Evolutionary conservation across 2,329 filamentous ascomycete species (phyloP).

Genomic region (Colletotrichum ledebouriae): DNA sequence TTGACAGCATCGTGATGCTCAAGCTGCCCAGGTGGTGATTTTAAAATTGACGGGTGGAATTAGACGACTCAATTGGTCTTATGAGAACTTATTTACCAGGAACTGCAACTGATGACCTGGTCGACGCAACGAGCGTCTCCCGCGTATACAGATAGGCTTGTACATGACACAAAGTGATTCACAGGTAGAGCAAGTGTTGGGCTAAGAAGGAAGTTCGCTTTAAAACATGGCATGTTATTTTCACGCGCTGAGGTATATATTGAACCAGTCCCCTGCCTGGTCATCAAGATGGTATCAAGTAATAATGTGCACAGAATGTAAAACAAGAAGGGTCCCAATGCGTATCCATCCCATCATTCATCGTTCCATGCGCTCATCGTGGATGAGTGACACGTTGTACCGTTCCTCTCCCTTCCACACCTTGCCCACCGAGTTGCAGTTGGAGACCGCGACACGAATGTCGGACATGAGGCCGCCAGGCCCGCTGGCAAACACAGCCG

Average conservation of each 20-base stretch:
- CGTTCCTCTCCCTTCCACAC: slow-evolving; percentile 71
- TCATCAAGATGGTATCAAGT: neutral
- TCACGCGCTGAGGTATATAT: neutral
- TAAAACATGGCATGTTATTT: neutral
- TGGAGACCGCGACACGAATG: slow-evolving; percentile 66
- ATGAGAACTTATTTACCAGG: too few relatives aligned
- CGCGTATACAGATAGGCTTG: too few relatives aligned
- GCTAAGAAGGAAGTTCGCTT: neutral
- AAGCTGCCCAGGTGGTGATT: too few relatives aligned
- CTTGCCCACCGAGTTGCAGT: slow-evolving; percentile 63
- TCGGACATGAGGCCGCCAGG: slow-evolving; percentile 71
- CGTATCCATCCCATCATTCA: slow-evolving; percentile 42
- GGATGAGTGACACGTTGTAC: slow-evolving; percentile 68
- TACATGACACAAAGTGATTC: too few relatives aligned
- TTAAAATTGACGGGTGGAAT: too few relatives aligned
- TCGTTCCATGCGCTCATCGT: slow-evolving; percentile 72
- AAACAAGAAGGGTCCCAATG: neutral
- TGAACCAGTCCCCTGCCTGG: neutral
- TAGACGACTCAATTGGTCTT: too few relatives aligned
- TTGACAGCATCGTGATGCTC: too few relatives aligned
- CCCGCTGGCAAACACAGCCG: slow-evolving; percentile 71
- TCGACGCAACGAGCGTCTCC: too few relatives aligned
- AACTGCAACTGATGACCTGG: too few relatives aligned
- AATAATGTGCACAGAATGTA: slow-evolving; percentile 4
- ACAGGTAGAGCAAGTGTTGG: too few relatives aligned